A percentile compares a stretch with the other conserved stretches of the same genome.
Evolutionary conservation across 139 green algal genomes (phyloP).

Genomic region (Chlamydomonas schloesseri): DNA sequence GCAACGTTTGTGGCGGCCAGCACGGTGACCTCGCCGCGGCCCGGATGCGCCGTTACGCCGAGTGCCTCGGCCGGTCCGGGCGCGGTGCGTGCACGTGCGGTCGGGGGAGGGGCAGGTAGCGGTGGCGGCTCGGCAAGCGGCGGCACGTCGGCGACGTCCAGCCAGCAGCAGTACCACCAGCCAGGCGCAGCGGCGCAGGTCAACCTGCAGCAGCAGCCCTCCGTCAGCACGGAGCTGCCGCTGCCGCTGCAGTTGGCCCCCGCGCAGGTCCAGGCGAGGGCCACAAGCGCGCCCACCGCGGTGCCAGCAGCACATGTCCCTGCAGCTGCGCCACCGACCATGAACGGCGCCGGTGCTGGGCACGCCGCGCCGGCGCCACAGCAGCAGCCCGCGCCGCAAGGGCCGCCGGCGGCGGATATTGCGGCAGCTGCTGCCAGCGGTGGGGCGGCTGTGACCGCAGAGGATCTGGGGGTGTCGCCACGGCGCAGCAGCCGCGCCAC

Average conservation of each 20-base stretch:
- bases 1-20: background rate
- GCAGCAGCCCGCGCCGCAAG: too few species aligned
- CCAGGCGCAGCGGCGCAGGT: background rate
- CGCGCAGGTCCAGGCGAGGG: background rate
- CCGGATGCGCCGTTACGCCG: too few species aligned
- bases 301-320: background rate
- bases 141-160: background rate
- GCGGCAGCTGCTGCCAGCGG: background rate
- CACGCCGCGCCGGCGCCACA: too few species aligned
- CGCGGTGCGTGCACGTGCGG: too few species aligned
- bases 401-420: too few species aligned
- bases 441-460: background rate
- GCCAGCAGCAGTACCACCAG: background rate
- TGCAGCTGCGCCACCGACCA: background rate
- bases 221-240: background rate
- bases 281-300: too few species aligned
- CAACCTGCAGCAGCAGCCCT: background rate
- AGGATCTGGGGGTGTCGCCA: background rate
- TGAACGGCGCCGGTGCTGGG: too few species aligned
- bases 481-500: constrained; percentile 32
- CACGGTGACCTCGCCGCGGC: too few species aligned
- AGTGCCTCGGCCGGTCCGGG: too few species aligned
- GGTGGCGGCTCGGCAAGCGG: too few species aligned
- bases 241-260: background rate
- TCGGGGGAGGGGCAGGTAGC: too few species aligned